These are phyloP conservation scores for Aspergillus ellipticus DNA, from an alignment of 495 filamentous ascomycete genomes.

Conservation along the genomic window DNA sequence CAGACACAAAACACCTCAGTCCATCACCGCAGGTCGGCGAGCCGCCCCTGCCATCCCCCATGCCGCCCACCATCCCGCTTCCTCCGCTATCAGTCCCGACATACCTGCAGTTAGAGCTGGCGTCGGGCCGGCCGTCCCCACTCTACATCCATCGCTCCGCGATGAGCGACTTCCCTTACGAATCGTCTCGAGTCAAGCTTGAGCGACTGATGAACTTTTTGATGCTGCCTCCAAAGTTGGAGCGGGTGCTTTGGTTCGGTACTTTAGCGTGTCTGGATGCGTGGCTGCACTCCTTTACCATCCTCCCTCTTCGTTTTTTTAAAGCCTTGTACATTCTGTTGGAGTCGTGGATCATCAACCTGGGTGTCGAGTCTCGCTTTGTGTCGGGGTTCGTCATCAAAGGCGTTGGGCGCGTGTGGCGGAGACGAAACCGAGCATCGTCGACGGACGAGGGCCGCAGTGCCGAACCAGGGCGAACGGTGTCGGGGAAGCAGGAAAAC, in stretches of 20 bases:
- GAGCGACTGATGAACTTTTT: slow-evolving; percentile 91
- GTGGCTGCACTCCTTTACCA: slow-evolving; percentile 97
- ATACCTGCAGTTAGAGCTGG: slow-evolving; percentile 82
- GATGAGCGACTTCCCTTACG: slow-evolving; percentile 78
- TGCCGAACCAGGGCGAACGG: slow-evolving; percentile 23
- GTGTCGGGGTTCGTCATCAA: slow-evolving; percentile 68
- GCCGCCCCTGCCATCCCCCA: slow-evolving; percentile 56
- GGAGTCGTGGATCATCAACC: slow-evolving; percentile 64
- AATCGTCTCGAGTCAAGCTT: slow-evolving; percentile 93
- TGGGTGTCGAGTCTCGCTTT: slow-evolving; percentile 62
- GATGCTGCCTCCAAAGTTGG: slow-evolving; percentile 74
- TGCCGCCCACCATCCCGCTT: slow-evolving; percentile 67
- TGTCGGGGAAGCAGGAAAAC: slow-evolving; percentile 1
- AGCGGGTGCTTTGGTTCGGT: slow-evolving; percentile 83
- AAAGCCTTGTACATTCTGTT: slow-evolving; percentile 74
- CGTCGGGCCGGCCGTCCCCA: slow-evolving; percentile 75
- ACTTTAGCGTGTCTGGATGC: slow-evolving; percentile 87
- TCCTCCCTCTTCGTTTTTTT: slow-evolving; percentile 85
- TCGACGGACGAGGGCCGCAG: slow-evolving; percentile 20
- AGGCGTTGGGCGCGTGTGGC: slow-evolving; percentile 76
- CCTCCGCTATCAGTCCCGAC: slow-evolving; percentile 85
- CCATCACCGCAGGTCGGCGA: slow-evolving; percentile 31
- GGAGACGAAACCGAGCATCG: slow-evolving; percentile 44
- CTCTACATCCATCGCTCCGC: slow-evolving; percentile 79
- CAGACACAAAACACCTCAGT: slow-evolving; percentile 36